These are phyloP conservation scores for Xylaria sp. DNA, from an alignment of 2,329 filamentous ascomycete genomes.

Conservation along the genomic window DNA sequence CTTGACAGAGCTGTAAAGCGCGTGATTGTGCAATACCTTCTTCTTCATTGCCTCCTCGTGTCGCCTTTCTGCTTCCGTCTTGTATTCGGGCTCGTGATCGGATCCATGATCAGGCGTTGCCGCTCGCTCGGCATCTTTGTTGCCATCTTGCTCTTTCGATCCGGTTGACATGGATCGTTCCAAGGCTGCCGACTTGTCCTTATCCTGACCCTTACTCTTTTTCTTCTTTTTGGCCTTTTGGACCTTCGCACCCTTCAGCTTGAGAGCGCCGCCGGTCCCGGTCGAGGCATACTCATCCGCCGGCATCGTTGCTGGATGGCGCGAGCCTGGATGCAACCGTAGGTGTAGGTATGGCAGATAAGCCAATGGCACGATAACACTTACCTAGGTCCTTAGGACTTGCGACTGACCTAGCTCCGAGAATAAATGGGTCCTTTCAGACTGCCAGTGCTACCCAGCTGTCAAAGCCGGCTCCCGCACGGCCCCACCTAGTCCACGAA, in stretches of 20 bases:
- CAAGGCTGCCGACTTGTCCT: constrained; percentile 44
- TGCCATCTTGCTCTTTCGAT: constrained; percentile 28
- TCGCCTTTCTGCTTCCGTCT: constrained; percentile 83
- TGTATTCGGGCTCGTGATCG: constrained; percentile 48
- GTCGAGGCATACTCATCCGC: constrained; percentile 74
- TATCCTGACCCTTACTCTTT: constrained; percentile 52
- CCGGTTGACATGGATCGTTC: constrained; percentile 53
- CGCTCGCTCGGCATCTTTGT: constrained; percentile 42
- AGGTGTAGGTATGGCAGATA: neutral
- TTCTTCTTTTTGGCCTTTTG: constrained; percentile 68
- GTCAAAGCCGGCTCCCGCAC: neutral
- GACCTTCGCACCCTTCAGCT: constrained; percentile 78
- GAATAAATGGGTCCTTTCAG: neutral
- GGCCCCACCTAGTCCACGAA: constrained; percentile 12
- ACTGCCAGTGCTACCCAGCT: neutral
- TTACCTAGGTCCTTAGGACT: neutral
- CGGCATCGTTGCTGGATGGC: constrained; percentile 61
- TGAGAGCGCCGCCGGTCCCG: constrained; percentile 75
- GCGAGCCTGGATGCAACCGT: neutral
- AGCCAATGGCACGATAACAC: neutral
- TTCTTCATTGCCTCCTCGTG: constrained; percentile 83
- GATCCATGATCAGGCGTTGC: constrained; percentile 35
- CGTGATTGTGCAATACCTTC: constrained; percentile 56
- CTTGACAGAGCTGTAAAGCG: neutral
- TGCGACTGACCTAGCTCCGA: neutral